Evolutionary conservation across 768 basidiomycete species (phyloP).

Genomic region (Amanita pallidorosea): DNA sequence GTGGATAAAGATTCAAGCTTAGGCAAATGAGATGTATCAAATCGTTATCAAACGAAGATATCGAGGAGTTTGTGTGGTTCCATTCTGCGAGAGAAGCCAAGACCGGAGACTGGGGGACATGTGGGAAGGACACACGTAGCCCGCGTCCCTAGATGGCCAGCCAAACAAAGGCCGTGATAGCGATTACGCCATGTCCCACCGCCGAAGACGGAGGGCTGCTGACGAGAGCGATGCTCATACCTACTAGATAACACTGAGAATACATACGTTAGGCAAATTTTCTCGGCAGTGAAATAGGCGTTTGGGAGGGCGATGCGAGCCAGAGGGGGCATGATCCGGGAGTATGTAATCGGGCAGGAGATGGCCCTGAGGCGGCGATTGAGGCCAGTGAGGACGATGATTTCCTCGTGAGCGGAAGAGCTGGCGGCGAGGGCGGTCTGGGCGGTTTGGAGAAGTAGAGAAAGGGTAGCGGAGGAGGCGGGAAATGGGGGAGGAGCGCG

Average conservation of each 20-base stretch:
- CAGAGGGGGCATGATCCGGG: background rate
- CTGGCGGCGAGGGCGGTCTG: background rate
- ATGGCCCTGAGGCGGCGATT: background rate
- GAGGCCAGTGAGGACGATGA: background rate
- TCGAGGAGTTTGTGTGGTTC: background rate
- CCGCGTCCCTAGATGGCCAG: background rate
- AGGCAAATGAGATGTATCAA: background rate
- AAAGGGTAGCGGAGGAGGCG: background rate
- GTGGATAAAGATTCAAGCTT: background rate
- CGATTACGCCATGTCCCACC: background rate
- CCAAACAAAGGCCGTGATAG: background rate
- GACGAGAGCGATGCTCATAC: background rate
- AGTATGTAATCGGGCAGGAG: background rate
- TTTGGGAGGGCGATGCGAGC: background rate
- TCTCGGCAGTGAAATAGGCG: background rate
- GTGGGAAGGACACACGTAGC: background rate
- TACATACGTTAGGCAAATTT: background rate
- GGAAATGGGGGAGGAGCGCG: conserved; percentile 10
- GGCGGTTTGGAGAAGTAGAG: background rate
- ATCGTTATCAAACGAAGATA: background rate
- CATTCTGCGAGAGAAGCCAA: background rate
- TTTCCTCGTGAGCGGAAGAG: background rate
- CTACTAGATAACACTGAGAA: too few relatives aligned
- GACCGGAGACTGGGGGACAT: background rate
- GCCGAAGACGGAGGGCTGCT: background rate